phyloP scores from a whole-genome alignment of 2,329 filamentous ascomycete genomes.

The Acephala macrosclerotiorum region DNA sequence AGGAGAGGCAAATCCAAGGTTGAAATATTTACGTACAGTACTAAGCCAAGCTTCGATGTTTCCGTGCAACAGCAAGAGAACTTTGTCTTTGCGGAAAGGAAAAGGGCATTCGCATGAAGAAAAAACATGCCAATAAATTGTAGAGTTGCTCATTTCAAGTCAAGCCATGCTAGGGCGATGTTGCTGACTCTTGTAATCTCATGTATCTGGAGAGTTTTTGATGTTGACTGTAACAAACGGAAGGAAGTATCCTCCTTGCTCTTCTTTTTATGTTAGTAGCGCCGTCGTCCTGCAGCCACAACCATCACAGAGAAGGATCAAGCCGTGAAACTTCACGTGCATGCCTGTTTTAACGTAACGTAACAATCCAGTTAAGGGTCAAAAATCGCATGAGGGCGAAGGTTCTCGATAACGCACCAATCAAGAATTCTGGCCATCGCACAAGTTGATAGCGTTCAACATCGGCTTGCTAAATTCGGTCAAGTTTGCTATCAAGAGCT shows the following conservation, averaged over 20 bases:
- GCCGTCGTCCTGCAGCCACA: neutral
- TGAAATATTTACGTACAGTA: neutral
- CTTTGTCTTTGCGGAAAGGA: neutral
- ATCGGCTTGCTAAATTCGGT: neutral
- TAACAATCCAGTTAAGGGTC: neutral
- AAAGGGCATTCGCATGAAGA: no score
- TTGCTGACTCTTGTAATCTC: neutral
- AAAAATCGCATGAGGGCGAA: neutral
- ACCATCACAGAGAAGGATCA: slow-evolving; percentile 10
- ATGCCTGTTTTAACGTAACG: slow-evolving; percentile 1
- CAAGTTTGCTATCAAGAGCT: neutral
- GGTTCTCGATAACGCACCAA: slow-evolving; percentile 1
- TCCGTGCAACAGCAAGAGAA: neutral
- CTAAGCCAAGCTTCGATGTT: neutral
- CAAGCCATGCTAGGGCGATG: neutral
- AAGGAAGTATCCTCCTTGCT: neutral
- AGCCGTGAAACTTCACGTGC: neutral
- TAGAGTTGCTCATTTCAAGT: neutral
- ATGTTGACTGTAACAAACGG: neutral
- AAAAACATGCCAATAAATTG: no score
- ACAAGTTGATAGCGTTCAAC: neutral
- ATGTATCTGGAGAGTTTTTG: neutral
- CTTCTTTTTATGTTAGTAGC: neutral
- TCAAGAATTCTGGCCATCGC: neutral
- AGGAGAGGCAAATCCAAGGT: neutral